Conservation (phyloP, 2,329 filamentous ascomycete genomes). For the Verticillium longisporum region DNA sequence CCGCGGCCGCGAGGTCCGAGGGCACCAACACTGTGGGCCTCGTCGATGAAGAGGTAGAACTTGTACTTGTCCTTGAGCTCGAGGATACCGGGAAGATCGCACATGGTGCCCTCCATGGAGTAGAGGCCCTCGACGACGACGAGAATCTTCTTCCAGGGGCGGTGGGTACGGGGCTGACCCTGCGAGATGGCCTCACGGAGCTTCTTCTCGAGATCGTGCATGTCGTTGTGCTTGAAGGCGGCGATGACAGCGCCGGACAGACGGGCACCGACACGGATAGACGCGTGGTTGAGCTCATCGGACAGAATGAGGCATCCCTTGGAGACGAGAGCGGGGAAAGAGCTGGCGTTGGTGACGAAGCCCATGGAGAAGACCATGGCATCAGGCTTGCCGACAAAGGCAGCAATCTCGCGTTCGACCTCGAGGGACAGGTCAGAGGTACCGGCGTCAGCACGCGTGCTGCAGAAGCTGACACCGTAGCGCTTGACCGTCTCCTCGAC, state of each 20-base stretch:
- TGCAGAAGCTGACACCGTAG: constrained; percentile 77
- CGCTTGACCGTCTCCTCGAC: constrained; percentile 80
- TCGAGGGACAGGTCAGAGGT: constrained; percentile 83
- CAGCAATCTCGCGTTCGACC: constrained; percentile 82
- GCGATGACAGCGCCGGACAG: constrained; percentile 91
- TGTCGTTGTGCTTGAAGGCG: constrained; percentile 98
- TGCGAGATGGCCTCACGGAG: constrained; percentile 92
- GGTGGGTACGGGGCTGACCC: constrained; percentile 94
- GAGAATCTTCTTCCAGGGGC: constrained; percentile 98
- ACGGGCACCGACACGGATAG: constrained; percentile 90
- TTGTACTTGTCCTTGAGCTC: constrained; percentile 92
- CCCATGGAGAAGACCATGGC: constrained; percentile 99
- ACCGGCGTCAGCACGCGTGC: constrained; percentile 75
- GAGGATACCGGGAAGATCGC: constrained; percentile 86
- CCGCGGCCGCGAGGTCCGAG: constrained; percentile 82
- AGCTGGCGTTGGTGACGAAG: constrained; percentile 89
- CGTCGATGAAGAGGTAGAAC: constrained; percentile 91
- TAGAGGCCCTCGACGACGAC: constrained; percentile 95
- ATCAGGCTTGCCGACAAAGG: constrained; percentile 88
- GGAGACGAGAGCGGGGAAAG: constrained; percentile 85
- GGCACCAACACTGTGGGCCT: constrained; percentile 93
- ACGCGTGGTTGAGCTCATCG: constrained; percentile 96
- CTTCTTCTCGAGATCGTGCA: constrained; percentile 75
- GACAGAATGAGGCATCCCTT: constrained; percentile 94
- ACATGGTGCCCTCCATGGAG: constrained; percentile 99